A percentile compares a stretch with the other conserved stretches of the same genome.
These are phyloP conservation scores for Arachis hypogaea DNA, from an alignment of 306 rosid genomes.

Conservation along the genomic window DNA sequence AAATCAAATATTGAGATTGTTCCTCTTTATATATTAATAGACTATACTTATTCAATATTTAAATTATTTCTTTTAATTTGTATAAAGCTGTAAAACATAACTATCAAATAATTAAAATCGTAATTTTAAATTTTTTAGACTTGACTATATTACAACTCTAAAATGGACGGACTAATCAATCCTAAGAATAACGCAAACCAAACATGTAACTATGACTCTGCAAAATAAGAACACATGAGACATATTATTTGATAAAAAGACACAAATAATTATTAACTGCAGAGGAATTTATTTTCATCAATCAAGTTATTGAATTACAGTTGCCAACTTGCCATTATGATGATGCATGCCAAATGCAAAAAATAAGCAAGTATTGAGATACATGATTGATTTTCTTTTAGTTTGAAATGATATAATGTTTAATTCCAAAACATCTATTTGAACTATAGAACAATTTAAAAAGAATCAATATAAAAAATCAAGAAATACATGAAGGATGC, in stretches of 20 bases:
- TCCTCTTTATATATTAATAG: no score
- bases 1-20: no score
- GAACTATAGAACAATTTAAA: conserved; percentile 10
- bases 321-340: conserved; percentile 8
- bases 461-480: neutral
- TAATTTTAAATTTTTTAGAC: no score
- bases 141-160: no score
- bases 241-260: neutral
- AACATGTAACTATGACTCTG: no score
- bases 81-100: no score
- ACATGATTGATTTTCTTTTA: neutral
- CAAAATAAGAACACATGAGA: no score
- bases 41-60: no score
- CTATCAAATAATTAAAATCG: no score
- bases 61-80: no score
- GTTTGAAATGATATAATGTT: neutral
- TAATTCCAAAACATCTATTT: neutral
- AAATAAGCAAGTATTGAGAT: neutral
- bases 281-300: neutral
- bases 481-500: neutral
- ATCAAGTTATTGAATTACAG: neutral
- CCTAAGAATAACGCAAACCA: no score
- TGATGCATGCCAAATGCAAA: neutral
- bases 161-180: no score
- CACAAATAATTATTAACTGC: neutral